Percentiles rank a stretch among this genome's conserved stretches.
These are phyloP conservation scores for Daphne laureola DNA, from an alignment of 441 rosid genomes.

Conservation along the genomic window DNA sequence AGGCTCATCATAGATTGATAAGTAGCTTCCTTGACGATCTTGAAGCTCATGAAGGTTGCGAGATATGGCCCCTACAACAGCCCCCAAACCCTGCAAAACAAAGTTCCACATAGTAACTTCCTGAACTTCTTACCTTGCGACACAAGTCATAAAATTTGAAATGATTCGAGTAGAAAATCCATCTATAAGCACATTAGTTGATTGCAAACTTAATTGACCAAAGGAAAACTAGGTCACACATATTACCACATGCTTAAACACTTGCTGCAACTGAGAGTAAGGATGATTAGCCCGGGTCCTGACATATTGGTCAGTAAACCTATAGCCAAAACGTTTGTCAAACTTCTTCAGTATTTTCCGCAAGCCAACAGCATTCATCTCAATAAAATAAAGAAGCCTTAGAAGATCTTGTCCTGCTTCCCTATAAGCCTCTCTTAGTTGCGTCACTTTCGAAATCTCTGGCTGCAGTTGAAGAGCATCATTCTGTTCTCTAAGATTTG, in stretches of 20 bases:
- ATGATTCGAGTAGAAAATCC: background rate
- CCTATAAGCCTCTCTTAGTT: slow-evolving; percentile 72
- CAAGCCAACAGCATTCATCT: slow-evolving; percentile 84
- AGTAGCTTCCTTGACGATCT: slow-evolving; percentile 89
- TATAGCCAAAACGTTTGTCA: slow-evolving; percentile 89
- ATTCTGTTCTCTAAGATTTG: slow-evolving; percentile 53
- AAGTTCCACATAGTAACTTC: slow-evolving; percentile 12
- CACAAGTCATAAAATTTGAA: slow-evolving; percentile 4
- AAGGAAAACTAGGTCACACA: slow-evolving; percentile 4
- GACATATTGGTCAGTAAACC: slow-evolving; percentile 85
- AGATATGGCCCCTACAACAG: slow-evolving; percentile 95
- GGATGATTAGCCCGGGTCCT: slow-evolving; percentile 98
- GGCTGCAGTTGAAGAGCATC: slow-evolving; percentile 63
- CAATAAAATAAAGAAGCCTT: slow-evolving; percentile 78
- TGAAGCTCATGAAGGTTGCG: slow-evolving; percentile 99
- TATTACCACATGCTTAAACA: slow-evolving; percentile 96
- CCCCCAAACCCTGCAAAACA: slow-evolving; percentile 78
- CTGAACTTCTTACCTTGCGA: background rate
- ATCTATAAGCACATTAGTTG: background rate
- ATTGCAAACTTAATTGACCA: slow-evolving; percentile 4
- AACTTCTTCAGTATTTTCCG: slow-evolving; percentile 95
- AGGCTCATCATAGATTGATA: slow-evolving; percentile 91
- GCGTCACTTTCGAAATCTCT: slow-evolving; percentile 51
- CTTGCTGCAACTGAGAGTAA: slow-evolving; percentile 97
- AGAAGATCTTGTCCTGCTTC: slow-evolving; percentile 72